Conservation (phyloP, 306 rosid species). For the Glycine tomentella region DNA sequence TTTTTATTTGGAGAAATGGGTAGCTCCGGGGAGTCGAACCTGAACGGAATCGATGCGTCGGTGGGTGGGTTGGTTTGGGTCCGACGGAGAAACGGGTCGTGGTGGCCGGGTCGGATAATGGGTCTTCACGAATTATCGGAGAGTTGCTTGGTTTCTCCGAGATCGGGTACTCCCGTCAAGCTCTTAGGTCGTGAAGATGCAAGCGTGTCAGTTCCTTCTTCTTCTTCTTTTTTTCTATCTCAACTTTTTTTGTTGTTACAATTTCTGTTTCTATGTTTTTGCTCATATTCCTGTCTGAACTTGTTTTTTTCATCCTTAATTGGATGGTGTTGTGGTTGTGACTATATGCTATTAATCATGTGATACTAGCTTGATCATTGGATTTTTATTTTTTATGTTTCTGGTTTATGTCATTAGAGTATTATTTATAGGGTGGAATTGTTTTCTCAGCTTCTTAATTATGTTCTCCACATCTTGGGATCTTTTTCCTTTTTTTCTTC, state of each 20-base stretch:
- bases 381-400: not conserved
- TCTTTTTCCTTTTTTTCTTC: not conserved
- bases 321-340: slow-evolving; percentile 1
- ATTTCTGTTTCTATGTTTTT: slow-evolving; percentile 1
- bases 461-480: not conserved
- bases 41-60: slow-evolving; percentile 80
- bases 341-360: not conserved
- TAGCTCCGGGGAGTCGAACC: slow-evolving; percentile 71
- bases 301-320: slow-evolving; percentile 10
- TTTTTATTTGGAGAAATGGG: slow-evolving; percentile 59
- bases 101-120: slow-evolving; percentile 99
- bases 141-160: slow-evolving; percentile 86
- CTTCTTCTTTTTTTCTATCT: not conserved
- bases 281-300: not conserved
- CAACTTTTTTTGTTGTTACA: not conserved
- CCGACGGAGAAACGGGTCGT: slow-evolving; percentile 92
- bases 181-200: slow-evolving; percentile 98
- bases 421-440: not conserved
- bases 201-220: slow-evolving; percentile 79
- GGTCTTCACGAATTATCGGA: slow-evolving; percentile 89
- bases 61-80: slow-evolving; percentile 99
- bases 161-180: slow-evolving; percentile 97
- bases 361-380: slow-evolving; percentile 23
- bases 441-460: slow-evolving; percentile 9
- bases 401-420: not conserved